phyloP scores from a whole-genome alignment of 129 eudicot genomes.

The Dittrichia graveolens region DNA sequence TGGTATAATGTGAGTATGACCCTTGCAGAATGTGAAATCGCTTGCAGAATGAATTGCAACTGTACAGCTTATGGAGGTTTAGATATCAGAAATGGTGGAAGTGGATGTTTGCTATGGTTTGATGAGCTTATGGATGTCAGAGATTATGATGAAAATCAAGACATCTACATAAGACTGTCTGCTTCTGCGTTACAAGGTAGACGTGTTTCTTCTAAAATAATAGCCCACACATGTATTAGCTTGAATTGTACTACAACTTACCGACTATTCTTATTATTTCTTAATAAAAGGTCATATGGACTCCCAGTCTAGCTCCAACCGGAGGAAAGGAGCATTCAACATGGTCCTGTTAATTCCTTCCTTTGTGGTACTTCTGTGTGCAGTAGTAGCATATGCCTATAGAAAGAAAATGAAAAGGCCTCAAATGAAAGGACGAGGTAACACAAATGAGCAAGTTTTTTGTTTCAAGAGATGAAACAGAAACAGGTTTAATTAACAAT shows the following conservation, averaged over 20 bases:
- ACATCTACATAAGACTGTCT: conserved; percentile 27
- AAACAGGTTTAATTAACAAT: not conserved
- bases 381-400: conserved; percentile 8
- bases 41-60: conserved; percentile 20
- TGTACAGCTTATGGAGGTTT: conserved; percentile 38
- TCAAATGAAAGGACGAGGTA: conserved; percentile 21
- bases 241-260: not conserved
- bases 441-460: not conserved
- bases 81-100: conserved; percentile 31
- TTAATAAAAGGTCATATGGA: not conserved
- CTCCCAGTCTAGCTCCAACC: not conserved
- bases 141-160: conserved; percentile 15
- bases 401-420: conserved; percentile 9
- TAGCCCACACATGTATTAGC: not conserved
- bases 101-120: conserved; percentile 44
- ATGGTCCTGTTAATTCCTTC: not conserved
- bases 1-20: conserved; percentile 25
- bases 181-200: conserved; percentile 34
- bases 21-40: conserved; percentile 26
- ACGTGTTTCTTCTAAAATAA: not conserved
- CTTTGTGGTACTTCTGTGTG: not conserved
- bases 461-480: conserved; percentile 3
- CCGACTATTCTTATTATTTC: not conserved
- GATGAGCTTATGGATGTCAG: conserved; percentile 21
- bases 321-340: not conserved